Evolutionary conservation across 2,329 filamentous ascomycete species (phyloP), one percentile per base, ranked within the genome.

Genomic region (Alternaria solani): DNA sequence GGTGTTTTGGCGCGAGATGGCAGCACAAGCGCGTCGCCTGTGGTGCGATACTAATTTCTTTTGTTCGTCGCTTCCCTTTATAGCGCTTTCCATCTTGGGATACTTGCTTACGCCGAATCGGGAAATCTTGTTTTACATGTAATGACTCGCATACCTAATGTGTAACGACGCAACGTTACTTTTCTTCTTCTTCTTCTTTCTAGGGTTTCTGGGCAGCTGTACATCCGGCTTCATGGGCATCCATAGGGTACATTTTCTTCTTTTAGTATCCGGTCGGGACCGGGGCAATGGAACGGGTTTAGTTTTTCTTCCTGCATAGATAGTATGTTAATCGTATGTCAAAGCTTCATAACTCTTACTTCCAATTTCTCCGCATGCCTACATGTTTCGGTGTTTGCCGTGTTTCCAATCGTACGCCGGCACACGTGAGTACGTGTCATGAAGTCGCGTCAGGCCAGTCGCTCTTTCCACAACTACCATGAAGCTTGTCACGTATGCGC

Each of bases 1-100:
- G 80, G 80, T 16, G 70, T 81, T 12, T 59, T 79, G 57, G 64
- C 76, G 12, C 73, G 74, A 52, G 74, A 77, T 14, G 68, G 70
- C 39, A 63, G 65, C 39, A 66, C 69, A 18, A 41, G 47, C 23
- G 63, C 70, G 23, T 60, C 70, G 8, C 76, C 77, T 7, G 70
- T 78, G 18, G 75, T 78, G 43, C 64, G 75, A 34, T 78, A 78
- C 62, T 79, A 65, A 67, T 57, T 4, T 36, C 53, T 3, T 28
- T 30, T 36, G 9, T 44, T 28, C n/a, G 6, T 16, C 25, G 39
- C 36, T 36, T 11, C 14, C 28, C 6, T 25, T 20, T 14, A 32
- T 25, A 8, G 43, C 47, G 30, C 28, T 36, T 42, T 36, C 26
- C 25, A 36, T 42, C 5, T 55, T 36, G 12, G 28, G 28, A 23